Base-by-base conservation (phyloP, 306 rosid species). In the Rosa chinensis region DNA sequence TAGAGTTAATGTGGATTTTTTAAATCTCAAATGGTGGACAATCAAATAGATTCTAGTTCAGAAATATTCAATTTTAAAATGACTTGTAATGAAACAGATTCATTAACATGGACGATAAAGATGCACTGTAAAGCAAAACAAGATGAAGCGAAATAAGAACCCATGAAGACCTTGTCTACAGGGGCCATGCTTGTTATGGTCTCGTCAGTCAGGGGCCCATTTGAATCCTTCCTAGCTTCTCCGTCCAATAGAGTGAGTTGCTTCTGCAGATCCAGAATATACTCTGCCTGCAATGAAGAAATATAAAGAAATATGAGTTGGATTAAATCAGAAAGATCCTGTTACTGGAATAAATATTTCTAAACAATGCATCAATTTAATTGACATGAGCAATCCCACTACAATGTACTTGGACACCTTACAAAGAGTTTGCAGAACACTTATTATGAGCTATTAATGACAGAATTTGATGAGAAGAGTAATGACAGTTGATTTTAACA, bases 181-280 rank as follows among this genome's bases (percentile, higher is more conserved):
- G 92, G 87, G 45, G 86, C 84, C 88, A 86, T 79, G 96, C 97
- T 88, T 61, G 96, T 84, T 76, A 95, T 83, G 81, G 96, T 80
- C 50, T 90, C 99, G 71, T 92, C 99, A 76, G 85, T 84, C 76
- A 89, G 80, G 86, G 70, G 82, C 63, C 93, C 93, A 78, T 86
- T 92, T 78, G 93, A 87, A 81, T 91, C 94, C 86, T 87, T 95
- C 82, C 97, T 90, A 39, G 89, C 59, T 80, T 95, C 99, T 74
- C 94, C 88, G 45, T 97, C 91, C 78, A 92, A 85, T 85, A 95
- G 82, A 47, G 96, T 89, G 79, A 95, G 94, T 79, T 92, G 98
- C 80, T 95, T 95, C 87, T 92, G 99, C 62, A 93, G 88, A 82
- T 95, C 99, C 78, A 95, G 90, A 80, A 92, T 92, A 82, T 85